phyloP scores from a whole-genome alignment of 306 rosid genomes.

The Cicer bijugum region DNA sequence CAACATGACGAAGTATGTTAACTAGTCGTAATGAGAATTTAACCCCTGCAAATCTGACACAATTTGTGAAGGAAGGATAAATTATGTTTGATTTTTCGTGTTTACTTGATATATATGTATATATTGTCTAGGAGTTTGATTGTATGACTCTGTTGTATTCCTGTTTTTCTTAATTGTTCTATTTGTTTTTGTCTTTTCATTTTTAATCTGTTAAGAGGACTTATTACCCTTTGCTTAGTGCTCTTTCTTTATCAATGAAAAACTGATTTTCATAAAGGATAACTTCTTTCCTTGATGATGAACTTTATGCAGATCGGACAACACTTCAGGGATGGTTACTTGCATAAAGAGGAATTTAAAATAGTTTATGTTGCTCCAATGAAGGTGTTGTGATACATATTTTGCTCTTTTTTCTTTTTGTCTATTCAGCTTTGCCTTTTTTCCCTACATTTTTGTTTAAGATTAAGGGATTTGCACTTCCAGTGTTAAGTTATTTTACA shows the following conservation, averaged over 20 bases:
- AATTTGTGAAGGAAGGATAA: too few species aligned
- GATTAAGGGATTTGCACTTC: too few species aligned
- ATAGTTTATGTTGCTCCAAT: constrained; percentile 98
- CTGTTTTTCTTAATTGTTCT: constrained; percentile 3
- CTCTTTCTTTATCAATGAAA: constrained; percentile 6
- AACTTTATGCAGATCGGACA: constrained; percentile 79
- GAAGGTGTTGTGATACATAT: constrained; percentile 66
- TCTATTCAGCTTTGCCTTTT: constrained; percentile 23
- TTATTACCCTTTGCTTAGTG: constrained; percentile 2
- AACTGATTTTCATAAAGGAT: constrained; percentile 7
- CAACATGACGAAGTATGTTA: background rate
- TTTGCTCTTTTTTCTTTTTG: constrained; percentile 25
- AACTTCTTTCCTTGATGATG: constrained; percentile 38
- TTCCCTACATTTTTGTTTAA: constrained; percentile 28
- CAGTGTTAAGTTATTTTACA: too few species aligned
- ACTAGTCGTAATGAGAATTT: background rate
- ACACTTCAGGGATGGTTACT: constrained; percentile 91
- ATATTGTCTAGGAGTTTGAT: background rate
- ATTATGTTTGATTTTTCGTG: background rate
- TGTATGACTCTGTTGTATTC: constrained; percentile 23
- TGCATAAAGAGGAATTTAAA: constrained; percentile 93
- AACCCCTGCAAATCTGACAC: background rate
- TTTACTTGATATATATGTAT: background rate
- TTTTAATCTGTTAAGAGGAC: constrained; percentile 16
- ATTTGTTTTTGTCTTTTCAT: constrained; percentile 26